Evolutionary conservation across 2,329 filamentous ascomycete genomes (phyloP).

Genomic region (Albifimbria verrucaria): DNA sequence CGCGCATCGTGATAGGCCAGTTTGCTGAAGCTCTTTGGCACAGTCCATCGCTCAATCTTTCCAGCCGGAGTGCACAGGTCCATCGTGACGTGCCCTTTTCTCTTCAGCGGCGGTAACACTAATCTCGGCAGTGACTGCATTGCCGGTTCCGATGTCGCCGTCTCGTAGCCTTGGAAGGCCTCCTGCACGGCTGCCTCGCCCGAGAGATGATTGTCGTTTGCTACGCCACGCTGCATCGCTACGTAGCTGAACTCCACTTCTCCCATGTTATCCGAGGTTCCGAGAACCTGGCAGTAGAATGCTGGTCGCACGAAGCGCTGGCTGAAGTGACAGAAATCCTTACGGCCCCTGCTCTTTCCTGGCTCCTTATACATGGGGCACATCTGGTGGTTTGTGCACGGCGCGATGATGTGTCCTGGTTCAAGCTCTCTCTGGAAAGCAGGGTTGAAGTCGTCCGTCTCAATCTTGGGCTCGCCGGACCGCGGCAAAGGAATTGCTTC

Average conservation of each 20-base stretch:
- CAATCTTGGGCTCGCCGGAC: conserved; percentile 30
- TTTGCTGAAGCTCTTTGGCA: conserved; percentile 76
- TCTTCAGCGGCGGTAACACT: conserved; percentile 79
- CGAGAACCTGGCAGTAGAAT: conserved; percentile 76
- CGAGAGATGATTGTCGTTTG: conserved; percentile 32
- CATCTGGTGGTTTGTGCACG: conserved; percentile 82
- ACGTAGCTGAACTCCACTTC: conserved; percentile 90
- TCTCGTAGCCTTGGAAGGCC: conserved; percentile 72
- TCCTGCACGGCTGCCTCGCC: conserved; percentile 55
- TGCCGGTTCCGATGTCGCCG: conserved; percentile 40
- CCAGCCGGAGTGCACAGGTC: conserved; percentile 88
- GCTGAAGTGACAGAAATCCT: conserved; percentile 87
- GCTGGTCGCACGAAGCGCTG: conserved; percentile 83
- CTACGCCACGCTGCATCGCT: conserved; percentile 72
- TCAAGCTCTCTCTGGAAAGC: conserved; percentile 45
- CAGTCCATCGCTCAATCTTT: conserved; percentile 87
- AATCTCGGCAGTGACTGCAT: conserved; percentile 73
- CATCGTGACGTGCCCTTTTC: conserved; percentile 80
- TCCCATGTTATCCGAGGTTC: conserved; percentile 75
- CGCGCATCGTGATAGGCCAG: conserved; percentile 89
- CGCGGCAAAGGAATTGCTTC: conserved; percentile 64
- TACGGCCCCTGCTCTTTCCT: conserved; percentile 69
- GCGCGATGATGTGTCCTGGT: conserved; percentile 62
- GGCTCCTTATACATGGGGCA: conserved; percentile 85
- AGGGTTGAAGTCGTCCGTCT: conserved; percentile 36